Conservation (phyloP, 805 yeast species). For the Spathaspora boniae region DNA sequence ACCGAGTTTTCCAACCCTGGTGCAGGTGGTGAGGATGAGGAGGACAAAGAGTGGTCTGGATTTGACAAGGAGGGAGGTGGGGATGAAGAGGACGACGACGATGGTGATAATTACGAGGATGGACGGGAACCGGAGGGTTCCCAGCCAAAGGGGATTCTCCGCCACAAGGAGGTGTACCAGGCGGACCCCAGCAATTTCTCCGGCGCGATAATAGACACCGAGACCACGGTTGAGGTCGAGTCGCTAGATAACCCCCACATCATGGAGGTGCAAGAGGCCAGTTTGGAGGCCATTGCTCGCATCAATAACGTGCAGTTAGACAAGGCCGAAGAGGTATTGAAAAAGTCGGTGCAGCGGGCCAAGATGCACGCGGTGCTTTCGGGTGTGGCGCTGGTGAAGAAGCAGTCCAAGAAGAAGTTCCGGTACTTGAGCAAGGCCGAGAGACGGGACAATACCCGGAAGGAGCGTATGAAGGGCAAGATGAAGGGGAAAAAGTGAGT, state of each 20-base stretch:
- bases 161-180: constrained; percentile 38
- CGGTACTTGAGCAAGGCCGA: constrained; percentile 82
- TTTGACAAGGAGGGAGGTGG: constrained; percentile 23
- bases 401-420: constrained; percentile 55
- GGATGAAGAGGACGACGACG: constrained; percentile 12
- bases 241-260: constrained; percentile 43
- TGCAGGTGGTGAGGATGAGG: constrained; percentile 22
- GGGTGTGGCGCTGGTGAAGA: constrained; percentile 45
- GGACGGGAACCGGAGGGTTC: constrained; percentile 10
- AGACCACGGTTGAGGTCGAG: constrained; percentile 41
- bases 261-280: constrained; percentile 26
- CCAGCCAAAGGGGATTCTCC: constrained; percentile 47
- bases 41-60: constrained; percentile 40
- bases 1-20: too few relatives aligned
- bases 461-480: constrained; percentile 24
- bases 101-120: constrained; percentile 10
- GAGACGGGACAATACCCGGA: constrained; percentile 49
- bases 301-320: constrained; percentile 69
- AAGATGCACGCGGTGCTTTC: constrained; percentile 72
- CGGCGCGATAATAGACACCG: constrained; percentile 42
- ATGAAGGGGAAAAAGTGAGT: constrained; percentile 7
- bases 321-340: constrained; percentile 65
- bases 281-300: constrained; percentile 47
- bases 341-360: constrained; percentile 74
- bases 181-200: constrained; percentile 20